These are phyloP conservation scores for Lodderomyces jiufengensis DNA, from an alignment of 1,139 yeast genomes.

Conservation along the genomic window DNA sequence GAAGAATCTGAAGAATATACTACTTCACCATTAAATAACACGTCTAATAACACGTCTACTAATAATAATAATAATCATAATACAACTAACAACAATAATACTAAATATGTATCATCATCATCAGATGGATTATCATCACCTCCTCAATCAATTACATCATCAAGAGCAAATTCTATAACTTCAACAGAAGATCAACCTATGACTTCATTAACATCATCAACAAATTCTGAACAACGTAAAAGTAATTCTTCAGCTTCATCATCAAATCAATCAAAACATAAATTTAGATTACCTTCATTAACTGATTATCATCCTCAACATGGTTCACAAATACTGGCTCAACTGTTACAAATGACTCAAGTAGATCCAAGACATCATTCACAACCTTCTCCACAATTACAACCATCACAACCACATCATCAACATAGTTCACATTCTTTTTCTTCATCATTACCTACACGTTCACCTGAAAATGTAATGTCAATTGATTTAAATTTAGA, in stretches of 20 bases:
- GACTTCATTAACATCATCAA: slow-evolving; percentile 6
- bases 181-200: background rate
- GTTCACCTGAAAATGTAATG: slow-evolving; percentile 5
- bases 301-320: slow-evolving; percentile 22
- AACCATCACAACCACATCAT: no score
- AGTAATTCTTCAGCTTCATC: slow-evolving; percentile 15
- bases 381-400: slow-evolving; percentile 3
- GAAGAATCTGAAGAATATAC: slow-evolving; percentile 2
- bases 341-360: slow-evolving; percentile 12
- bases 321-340: slow-evolving; percentile 7
- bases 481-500: slow-evolving; percentile 44
- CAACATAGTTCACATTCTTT: slow-evolving; percentile 1
- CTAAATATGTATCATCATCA: background rate
- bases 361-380: slow-evolving; percentile 2
- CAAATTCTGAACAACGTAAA: slow-evolving; percentile 12
- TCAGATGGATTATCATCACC: slow-evolving; percentile 7
- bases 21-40: no score
- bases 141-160: slow-evolving; percentile 1
- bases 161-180: slow-evolving; percentile 7
- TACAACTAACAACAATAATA: background rate
- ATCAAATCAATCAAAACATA: slow-evolving; percentile 23
- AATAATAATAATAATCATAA: no score
- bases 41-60: no score
- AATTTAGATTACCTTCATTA: slow-evolving; percentile 37
- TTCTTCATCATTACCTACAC: slow-evolving; percentile 5